Evolutionary conservation across 345 rosid genomes (phyloP), one percentile per base, ranked within the genome.

Genomic region (Salix koriyanagi): DNA sequence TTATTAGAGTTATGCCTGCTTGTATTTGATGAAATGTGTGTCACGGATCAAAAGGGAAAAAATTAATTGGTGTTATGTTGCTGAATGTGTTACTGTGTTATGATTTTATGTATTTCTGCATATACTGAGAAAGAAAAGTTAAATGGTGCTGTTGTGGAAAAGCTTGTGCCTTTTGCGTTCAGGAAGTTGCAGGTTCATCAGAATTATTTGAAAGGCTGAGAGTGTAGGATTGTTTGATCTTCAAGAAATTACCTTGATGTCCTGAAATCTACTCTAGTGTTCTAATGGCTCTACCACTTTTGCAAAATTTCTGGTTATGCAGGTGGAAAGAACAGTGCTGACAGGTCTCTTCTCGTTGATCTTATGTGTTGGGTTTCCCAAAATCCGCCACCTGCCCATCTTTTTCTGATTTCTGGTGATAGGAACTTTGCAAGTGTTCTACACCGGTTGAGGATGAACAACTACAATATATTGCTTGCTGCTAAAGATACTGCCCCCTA

Each of bases 361-460:
- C 89, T 96, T 46, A 83, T 94, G 93, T 86, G 32, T 41, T 96
- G 97, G 99, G 90, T 87, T 64, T 81, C 92, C n/a, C 90, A 85
- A 50, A 91, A 94, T 80, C 99, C 97, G 73, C 97, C 98, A 7
- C 99, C 98, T 18, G 98, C 94, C 21, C 98, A 96, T 85, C 83
- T 94, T 66, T 92, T 96, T 75, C 72, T 94, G 50, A 90, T 96
- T 61, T 90, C 99, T 46, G 87, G 97, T 46, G 95, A 91, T 46
- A 80, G 87, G 36, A 94, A 87, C 79, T 96, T 90, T 69, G 89
- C 98, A 36, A 82, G 80, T 48, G 42, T 87, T 30, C 79, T 96
- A 76, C 97, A 96, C 76, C 86, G 79, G 56, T 73, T 96, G 78
- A 90, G 98, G 78, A 92, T 94, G 99, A 88, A 70, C 74, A 96